A percentile compares a stretch with the other conserved stretches of the same genome.
These are phyloP conservation scores for Gliomastix tumulicola DNA, from an alignment of 2,329 filamentous ascomycete species.

Conservation along the genomic window DNA sequence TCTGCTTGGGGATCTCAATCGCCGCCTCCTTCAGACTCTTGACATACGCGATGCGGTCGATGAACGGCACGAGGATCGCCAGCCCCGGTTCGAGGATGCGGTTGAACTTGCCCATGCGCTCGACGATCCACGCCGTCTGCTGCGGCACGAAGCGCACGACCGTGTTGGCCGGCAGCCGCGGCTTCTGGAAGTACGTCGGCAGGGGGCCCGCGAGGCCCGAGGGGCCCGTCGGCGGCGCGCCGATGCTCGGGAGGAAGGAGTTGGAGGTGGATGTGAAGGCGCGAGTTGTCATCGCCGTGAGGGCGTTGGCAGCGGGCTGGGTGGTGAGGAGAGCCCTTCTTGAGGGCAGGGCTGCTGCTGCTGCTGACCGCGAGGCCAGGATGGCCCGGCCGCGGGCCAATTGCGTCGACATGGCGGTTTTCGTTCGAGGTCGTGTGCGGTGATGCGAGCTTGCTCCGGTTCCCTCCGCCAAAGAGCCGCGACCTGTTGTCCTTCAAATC, in stretches of 20 bases:
- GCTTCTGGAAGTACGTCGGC: conserved; percentile 73
- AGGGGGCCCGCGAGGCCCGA: conserved; percentile 19
- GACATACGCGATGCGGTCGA: conserved; percentile 96
- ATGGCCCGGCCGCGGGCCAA: conserved; percentile 3
- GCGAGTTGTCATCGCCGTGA: conserved; percentile 6
- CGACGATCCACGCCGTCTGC: conserved; percentile 98
- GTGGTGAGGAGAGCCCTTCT: background rate
- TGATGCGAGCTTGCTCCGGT: no score
- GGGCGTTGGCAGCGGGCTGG: background rate
- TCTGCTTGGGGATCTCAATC: conserved; percentile 95
- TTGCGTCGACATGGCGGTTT: conserved; percentile 4
- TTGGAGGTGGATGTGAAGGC: conserved; percentile 16
- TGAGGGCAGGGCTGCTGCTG: no score
- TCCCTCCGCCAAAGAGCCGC: no score
- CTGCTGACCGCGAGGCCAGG: conserved; percentile 1
- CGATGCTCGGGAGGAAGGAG: conserved; percentile 18
- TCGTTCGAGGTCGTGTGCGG: no score
- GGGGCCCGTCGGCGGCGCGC: background rate
- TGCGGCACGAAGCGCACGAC: conserved; percentile 96
- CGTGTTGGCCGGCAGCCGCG: conserved; percentile 81
- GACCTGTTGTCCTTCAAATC: no score
- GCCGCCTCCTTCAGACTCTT: conserved; percentile 95
- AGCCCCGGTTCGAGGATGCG: conserved; percentile 88
- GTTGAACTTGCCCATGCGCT: conserved; percentile 98
- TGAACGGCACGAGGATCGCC: conserved; percentile 78